Evolutionary conservation across 306 rosid genomes (phyloP).

Genomic region (Quercus suber): DNA sequence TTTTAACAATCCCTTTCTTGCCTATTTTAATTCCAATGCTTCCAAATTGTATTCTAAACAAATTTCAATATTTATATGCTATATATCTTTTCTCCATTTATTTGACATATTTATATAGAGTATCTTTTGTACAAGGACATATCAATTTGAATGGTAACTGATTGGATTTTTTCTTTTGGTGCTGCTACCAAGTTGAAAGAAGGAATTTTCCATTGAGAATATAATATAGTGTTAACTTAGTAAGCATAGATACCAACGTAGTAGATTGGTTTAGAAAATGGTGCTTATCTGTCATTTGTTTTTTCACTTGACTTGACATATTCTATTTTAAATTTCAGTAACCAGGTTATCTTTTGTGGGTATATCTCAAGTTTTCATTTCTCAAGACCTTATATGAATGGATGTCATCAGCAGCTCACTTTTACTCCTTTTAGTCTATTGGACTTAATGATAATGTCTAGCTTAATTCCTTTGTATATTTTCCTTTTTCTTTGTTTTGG

Average conservation of each 20-base stretch:
- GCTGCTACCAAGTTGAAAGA: neutral
- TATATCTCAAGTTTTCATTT: too few species aligned
- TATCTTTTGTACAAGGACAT: neutral
- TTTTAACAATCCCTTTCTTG: constrained; percentile 22
- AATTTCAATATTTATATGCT: neutral
- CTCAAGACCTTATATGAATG: too few species aligned
- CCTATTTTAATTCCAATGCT: neutral
- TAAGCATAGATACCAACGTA: neutral
- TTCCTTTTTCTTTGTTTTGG: too few species aligned
- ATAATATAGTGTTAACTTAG: neutral
- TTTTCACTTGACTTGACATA: neutral
- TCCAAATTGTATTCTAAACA: neutral
- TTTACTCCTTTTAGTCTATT: too few species aligned
- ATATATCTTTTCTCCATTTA: neutral
- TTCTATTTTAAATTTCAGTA: neutral
- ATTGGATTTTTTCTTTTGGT: neutral
- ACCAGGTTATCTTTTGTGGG: neutral
- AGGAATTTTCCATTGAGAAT: neutral
- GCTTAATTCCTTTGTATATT: too few species aligned
- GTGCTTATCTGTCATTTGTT: neutral
- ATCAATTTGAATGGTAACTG: neutral
- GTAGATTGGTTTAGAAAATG: neutral
- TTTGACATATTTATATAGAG: neutral
- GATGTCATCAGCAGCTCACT: too few species aligned
- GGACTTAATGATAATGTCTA: too few species aligned